A percentile compares a stretch with the other conserved stretches of the same genome.
phyloP scores from a whole-genome alignment of 2,329 filamentous ascomycete genomes.

The Sphaceloma murrayae region DNA sequence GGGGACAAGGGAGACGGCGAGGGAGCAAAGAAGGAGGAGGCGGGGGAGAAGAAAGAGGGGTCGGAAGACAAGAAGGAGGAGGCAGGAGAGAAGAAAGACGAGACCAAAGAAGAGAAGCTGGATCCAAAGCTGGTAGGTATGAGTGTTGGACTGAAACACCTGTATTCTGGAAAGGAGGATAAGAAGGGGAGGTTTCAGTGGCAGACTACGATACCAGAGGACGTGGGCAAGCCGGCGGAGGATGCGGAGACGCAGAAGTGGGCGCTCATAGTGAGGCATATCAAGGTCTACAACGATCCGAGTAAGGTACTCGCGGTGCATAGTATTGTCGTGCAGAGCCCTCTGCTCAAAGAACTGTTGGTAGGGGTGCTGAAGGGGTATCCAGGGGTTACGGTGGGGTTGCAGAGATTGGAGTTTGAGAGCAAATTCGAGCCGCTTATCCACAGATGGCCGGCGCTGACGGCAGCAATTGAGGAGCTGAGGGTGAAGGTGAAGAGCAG shows the following conservation, averaged over 20 bases:
- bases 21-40: neutral
- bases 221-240: constrained; percentile 49
- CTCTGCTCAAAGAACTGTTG: constrained; percentile 49
- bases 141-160: constrained; percentile 36
- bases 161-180: constrained; percentile 45
- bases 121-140: constrained; percentile 27
- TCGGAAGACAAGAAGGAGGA: neutral
- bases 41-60: neutral
- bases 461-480: constrained; percentile 32
- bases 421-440: constrained; percentile 55
- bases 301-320: constrained; percentile 52
- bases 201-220: constrained; percentile 47
- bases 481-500: constrained; percentile 16
- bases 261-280: constrained; percentile 51
- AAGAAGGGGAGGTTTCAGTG: constrained; percentile 43
- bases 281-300: constrained; percentile 42
- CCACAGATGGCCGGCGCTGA: constrained; percentile 49
- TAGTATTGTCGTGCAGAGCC: constrained; percentile 55
- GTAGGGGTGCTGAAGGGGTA: constrained; percentile 48
- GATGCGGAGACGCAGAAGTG: constrained; percentile 53
- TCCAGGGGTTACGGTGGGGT: constrained; percentile 49
- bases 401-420: constrained; percentile 52
- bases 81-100: constrained; percentile 1
- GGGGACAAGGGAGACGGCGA: neutral
- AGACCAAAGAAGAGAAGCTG: constrained; percentile 14